Conservation (phyloP, 805 yeast genomes). For the Metschnikowia chrysomelidarum region DNA sequence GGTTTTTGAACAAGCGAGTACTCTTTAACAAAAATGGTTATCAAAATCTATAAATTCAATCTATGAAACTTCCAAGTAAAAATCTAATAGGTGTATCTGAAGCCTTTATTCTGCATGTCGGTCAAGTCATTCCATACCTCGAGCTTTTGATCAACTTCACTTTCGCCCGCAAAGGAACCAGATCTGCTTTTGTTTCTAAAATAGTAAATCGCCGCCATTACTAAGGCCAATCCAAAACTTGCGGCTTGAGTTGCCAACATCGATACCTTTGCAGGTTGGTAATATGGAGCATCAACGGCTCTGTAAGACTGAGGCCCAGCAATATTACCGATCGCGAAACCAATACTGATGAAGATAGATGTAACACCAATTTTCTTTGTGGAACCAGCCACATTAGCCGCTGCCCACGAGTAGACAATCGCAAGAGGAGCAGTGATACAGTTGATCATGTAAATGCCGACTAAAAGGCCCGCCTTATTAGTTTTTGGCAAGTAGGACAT, state of each 20-base stretch:
- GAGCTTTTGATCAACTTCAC: conserved; percentile 1
- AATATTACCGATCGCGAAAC: conserved; percentile 66
- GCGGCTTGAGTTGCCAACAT: conserved; percentile 50
- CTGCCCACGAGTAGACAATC: conserved; percentile 10
- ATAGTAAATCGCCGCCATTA: conserved; percentile 9
- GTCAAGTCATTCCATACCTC: conserved; percentile 12
- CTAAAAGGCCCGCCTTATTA: conserved; percentile 11
- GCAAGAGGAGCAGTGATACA: conserved; percentile 11
- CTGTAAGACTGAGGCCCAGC: conserved; percentile 69
- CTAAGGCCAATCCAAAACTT: conserved; percentile 41
- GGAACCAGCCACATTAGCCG: conserved; percentile 60
- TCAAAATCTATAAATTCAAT: too few relatives aligned
- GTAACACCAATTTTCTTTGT: conserved; percentile 67
- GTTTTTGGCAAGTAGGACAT: conserved; percentile 11
- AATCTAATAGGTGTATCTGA: conserved; percentile 6
- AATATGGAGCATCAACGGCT: conserved; percentile 49
- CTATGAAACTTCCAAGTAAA: too few relatives aligned
- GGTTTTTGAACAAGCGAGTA: too few relatives aligned
- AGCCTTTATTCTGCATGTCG: conserved; percentile 8
- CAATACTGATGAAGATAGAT: conserved; percentile 53
- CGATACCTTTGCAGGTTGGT: conserved; percentile 57
- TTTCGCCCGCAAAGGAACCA: neutral
- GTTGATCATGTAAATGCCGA: conserved; percentile 13
- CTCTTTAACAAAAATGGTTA: too few relatives aligned
- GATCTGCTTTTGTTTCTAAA: conserved; percentile 2